Evolutionary conservation across 371 early-diverging fungal genomes (phyloP).

Genomic region (Rhizopus delemar): DNA sequence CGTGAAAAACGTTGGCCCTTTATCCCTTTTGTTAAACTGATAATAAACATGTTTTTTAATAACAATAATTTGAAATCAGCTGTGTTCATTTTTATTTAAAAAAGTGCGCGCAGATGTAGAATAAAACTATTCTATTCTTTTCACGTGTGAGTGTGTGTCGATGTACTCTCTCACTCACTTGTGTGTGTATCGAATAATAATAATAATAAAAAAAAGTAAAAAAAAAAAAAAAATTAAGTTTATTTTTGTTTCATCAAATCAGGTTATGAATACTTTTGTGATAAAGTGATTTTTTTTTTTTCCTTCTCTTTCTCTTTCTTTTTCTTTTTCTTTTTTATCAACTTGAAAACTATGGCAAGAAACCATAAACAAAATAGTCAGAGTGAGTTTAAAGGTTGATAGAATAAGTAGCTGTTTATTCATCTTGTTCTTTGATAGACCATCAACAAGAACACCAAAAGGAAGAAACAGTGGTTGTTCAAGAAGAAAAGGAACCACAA

Average conservation of each 20-base stretch:
- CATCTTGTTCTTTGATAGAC: neutral
- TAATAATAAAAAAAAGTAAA: too few species aligned
- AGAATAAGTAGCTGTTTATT: neutral
- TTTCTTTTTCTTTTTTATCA: conserved; percentile 8
- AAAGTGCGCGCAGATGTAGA: too few species aligned
- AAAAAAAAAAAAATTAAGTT: neutral
- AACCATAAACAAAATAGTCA: conserved; percentile 7
- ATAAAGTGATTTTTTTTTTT: neutral
- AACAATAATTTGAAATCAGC: too few species aligned
- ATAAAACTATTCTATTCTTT: too few species aligned
- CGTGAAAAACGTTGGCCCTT: too few species aligned
- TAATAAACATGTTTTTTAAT: too few species aligned
- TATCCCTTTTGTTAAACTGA: too few species aligned
- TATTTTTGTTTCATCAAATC: conserved; percentile 12
- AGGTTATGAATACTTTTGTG: neutral
- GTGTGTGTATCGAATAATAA: too few species aligned
- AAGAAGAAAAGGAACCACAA: conserved; percentile 13
- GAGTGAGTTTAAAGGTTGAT: neutral
- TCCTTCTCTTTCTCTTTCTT: conserved; percentile 9
- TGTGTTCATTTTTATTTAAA: too few species aligned
- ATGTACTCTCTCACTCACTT: too few species aligned
- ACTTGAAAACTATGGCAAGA: conserved; percentile 11
- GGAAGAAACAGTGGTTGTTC: conserved; percentile 7
- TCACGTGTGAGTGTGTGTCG: too few species aligned
- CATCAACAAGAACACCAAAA: conserved; percentile 6